Conservation (phyloP, 2,329 filamentous ascomycete species). For the Ilyonectria robusta region DNA sequence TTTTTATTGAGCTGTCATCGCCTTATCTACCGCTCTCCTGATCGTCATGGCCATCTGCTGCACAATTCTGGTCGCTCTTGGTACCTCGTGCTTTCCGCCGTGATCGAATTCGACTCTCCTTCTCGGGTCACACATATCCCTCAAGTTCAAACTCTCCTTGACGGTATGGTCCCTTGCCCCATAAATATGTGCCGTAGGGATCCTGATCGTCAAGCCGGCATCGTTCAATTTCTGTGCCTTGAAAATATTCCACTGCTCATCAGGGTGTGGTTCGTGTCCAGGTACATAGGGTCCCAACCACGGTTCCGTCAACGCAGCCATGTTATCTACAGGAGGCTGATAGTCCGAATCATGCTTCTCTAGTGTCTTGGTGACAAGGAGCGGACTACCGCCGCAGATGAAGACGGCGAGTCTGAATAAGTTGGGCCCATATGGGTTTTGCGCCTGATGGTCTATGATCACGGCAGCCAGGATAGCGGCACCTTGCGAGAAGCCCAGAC, state of each 20-base stretch:
- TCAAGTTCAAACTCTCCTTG: slow-evolving; percentile 21
- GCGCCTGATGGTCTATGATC: slow-evolving; percentile 12
- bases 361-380: neutral
- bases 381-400: slow-evolving; percentile 23
- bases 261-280: neutral
- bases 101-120: slow-evolving; percentile 16
- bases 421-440: neutral
- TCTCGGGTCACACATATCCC: slow-evolving; percentile 15
- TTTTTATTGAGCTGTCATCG: neutral
- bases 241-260: slow-evolving; percentile 1
- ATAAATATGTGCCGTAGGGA: slow-evolving; percentile 17
- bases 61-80: neutral
- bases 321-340: neutral
- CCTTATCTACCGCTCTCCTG: neutral
- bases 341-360: neutral
- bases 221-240: neutral
- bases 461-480: slow-evolving; percentile 10
- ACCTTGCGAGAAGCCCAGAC: slow-evolving; percentile 21
- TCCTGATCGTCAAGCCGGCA: slow-evolving; percentile 4
- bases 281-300: neutral
- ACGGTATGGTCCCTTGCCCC: slow-evolving; percentile 10
- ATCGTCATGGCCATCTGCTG: neutral
- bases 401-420: slow-evolving; percentile 16
- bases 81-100: slow-evolving; percentile 11
- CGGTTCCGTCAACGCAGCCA: slow-evolving; percentile 7